A percentile compares a stretch with the other conserved stretches of the same genome.
These are phyloP conservation scores for Lunularia cruciata DNA, from an alignment of 225 moss, liverwort and hornwort genomes.

Conservation along the genomic window DNA sequence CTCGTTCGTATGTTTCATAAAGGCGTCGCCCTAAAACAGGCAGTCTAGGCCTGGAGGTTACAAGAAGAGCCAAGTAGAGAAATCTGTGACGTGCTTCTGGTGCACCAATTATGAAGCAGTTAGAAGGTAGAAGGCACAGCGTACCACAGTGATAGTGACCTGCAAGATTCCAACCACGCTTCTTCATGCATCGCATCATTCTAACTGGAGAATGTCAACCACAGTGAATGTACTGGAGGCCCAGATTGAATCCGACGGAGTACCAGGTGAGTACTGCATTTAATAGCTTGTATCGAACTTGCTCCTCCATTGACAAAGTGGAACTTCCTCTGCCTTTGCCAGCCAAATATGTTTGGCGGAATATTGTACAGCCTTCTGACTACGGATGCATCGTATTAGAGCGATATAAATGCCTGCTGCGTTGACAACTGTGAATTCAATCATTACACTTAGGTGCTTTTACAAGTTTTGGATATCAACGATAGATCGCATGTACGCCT, in stretches of 20 bases:
- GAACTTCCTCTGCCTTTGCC: too few species aligned
- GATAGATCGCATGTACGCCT: not conserved
- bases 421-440: constrained; percentile 6
- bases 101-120: too few species aligned
- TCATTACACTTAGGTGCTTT: not conserved
- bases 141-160: too few species aligned
- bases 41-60: not conserved
- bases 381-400: not conserved
- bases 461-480: not conserved
- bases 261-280: not conserved
- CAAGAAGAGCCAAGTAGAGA: not conserved
- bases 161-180: not conserved
- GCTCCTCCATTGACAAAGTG: too few species aligned
- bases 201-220: not conserved
- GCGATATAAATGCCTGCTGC: not conserved
- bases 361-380: not conserved
- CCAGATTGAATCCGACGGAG: not conserved
- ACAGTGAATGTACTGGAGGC: not conserved
- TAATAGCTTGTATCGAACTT: not conserved
- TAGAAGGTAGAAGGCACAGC: too few species aligned
- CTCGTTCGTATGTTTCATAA: not conserved
- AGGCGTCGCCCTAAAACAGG: not conserved
- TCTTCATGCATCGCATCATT: too few species aligned
- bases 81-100: not conserved
- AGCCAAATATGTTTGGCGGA: too few species aligned